These are phyloP conservation scores for Phaeodactylum tricornutum DNA, from an alignment of 108 stramenopile genomes.

Conservation along the genomic window DNA sequence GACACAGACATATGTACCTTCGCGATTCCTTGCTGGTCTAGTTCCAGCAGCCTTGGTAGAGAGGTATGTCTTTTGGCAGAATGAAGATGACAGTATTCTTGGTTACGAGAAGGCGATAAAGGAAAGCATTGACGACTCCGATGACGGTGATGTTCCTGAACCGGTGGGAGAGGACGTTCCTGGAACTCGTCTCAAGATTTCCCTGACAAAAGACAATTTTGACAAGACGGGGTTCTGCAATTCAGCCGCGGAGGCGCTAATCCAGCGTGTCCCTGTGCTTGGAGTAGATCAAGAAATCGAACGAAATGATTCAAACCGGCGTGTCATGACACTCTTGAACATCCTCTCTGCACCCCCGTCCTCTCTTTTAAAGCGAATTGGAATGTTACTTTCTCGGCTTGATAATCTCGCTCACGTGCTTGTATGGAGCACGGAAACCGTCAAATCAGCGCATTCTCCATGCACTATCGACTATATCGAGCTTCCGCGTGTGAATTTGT, in stretches of 20 bases:
- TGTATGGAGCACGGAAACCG: conserved; percentile 82
- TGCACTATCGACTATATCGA: conserved; percentile 87
- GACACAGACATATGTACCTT: conserved; percentile 77
- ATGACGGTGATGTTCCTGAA: conserved; percentile 25
- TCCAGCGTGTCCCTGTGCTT: conserved; percentile 65
- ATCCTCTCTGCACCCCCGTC: conserved; percentile 74
- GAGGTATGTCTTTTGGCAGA: conserved; percentile 94
- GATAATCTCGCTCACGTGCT: conserved; percentile 93
- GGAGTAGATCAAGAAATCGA: conserved; percentile 28
- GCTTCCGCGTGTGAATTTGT: conserved; percentile 91
- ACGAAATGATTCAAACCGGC: conserved; percentile 51
- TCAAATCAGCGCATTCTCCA: conserved; percentile 51
- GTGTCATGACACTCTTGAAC: conserved; percentile 79
- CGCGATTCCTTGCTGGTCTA: conserved; percentile 83
- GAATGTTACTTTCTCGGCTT: conserved; percentile 82
- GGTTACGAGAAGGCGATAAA: conserved; percentile 61
- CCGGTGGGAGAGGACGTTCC: conserved; percentile 26
- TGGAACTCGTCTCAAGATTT: conserved; percentile 65
- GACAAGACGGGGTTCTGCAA: conserved; percentile 90
- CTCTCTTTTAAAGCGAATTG: conserved; percentile 80
- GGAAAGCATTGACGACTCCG: conserved; percentile 43
- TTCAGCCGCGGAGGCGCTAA: conserved; percentile 67
- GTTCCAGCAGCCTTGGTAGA: conserved; percentile 90
- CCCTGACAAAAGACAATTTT: conserved; percentile 49
- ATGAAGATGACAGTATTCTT: conserved; percentile 82